These are phyloP conservation scores for Plasmodium sp. DNA, from an alignment of 169 alveolate species.

Conservation along the genomic window DNA sequence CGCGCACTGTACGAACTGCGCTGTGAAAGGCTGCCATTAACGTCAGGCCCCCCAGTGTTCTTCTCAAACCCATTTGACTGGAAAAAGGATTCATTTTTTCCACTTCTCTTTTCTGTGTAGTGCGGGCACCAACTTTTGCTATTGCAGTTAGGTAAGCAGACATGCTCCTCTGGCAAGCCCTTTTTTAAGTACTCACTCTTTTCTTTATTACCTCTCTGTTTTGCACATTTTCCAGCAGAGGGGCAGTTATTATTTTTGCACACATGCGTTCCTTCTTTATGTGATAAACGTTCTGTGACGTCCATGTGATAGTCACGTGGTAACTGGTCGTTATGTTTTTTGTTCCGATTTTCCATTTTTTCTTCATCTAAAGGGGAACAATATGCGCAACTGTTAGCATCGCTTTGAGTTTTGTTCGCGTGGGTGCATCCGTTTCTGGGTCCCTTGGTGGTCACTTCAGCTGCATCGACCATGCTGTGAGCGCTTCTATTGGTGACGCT, in stretches of 20 bases:
- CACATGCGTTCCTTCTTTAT: not conserved
- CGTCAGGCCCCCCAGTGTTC: not conserved
- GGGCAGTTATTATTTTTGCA: not conserved
- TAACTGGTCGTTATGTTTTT: not conserved
- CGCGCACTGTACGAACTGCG: not conserved
- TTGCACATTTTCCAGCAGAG: not conserved
- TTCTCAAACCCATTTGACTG: not conserved
- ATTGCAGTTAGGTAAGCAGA: not conserved
- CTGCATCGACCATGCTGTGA: not conserved
- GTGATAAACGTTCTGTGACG: not conserved
- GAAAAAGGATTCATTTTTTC: not conserved
- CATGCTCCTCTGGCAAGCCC: not conserved
- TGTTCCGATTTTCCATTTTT: not conserved
- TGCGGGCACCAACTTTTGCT: not conserved
- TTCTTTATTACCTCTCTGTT: not conserved
- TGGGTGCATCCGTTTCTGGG: not conserved
- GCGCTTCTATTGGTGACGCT: not conserved
- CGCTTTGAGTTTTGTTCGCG: not conserved
- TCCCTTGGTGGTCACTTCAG: not conserved
- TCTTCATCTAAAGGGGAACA: not conserved
- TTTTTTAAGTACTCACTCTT: not conserved
- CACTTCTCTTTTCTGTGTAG: not conserved
- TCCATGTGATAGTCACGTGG: not conserved
- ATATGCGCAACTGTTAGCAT: not conserved
- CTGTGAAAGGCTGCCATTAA: not conserved